A percentile compares a stretch with the other conserved stretches of the same genome.
Evolutionary conservation across 805 yeast species (phyloP).

Genomic region (Myxozyma monticola): DNA sequence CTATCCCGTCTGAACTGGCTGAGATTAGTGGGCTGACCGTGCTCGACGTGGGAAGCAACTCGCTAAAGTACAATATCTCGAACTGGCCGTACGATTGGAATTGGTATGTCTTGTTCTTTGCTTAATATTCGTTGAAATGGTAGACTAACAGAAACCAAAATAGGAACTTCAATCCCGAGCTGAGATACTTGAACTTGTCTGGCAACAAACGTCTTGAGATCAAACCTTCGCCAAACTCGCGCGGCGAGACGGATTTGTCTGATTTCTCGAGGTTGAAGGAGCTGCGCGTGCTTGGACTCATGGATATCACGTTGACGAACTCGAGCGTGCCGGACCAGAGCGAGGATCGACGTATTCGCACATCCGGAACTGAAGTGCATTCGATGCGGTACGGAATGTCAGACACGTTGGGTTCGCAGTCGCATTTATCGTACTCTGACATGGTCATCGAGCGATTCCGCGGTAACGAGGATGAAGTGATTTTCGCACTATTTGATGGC

Average conservation of each 20-base stretch:
- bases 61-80: slow-evolving; percentile 84
- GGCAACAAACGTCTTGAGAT: slow-evolving; percentile 92
- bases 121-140: background rate
- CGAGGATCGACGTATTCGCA: slow-evolving; percentile 78
- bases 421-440: slow-evolving; percentile 71
- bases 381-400: slow-evolving; percentile 87
- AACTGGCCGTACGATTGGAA: slow-evolving; percentile 98
- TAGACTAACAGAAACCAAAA: background rate
- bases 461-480: slow-evolving; percentile 77
- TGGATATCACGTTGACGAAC: slow-evolving; percentile 93
- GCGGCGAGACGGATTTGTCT: slow-evolving; percentile 44
- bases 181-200: slow-evolving; percentile 81
- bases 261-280: slow-evolving; percentile 74
- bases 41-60: slow-evolving; percentile 89
- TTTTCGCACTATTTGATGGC: slow-evolving; percentile 86
- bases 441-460: slow-evolving; percentile 83
- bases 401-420: slow-evolving; percentile 72
- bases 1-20: slow-evolving; percentile 86
- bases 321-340: slow-evolving; percentile 87
- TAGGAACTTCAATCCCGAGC: slow-evolving; percentile 63
- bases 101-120: slow-evolving; percentile 50
- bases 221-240: slow-evolving; percentile 57
- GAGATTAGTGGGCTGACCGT: slow-evolving; percentile 62
- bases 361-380: slow-evolving; percentile 78
- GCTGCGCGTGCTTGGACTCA: slow-evolving; percentile 74